phyloP scores from a whole-genome alignment of 2,329 filamentous ascomycete species.

The Periconia sp. region DNA sequence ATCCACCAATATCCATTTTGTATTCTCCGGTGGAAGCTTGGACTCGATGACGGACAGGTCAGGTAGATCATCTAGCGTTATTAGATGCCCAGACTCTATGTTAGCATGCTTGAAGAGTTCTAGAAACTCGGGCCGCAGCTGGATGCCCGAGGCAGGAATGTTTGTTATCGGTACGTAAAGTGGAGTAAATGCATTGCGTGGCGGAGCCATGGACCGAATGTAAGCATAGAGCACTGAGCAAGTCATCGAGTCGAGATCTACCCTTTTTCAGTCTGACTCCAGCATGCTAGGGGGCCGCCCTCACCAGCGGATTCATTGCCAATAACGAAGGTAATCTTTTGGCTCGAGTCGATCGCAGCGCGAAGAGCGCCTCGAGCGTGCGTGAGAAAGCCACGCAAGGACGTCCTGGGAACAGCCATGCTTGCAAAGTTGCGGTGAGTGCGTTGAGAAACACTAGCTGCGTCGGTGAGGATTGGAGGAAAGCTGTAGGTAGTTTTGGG shows the following conservation, averaged over 20 bases:
- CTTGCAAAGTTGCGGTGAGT: constrained; percentile 19
- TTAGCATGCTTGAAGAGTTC: constrained; percentile 68
- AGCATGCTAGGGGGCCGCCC: constrained; percentile 6
- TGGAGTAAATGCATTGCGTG: constrained; percentile 49
- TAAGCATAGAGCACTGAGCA: constrained; percentile 77
- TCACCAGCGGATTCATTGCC: constrained; percentile 60
- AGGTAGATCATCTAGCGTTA: constrained; percentile 67
- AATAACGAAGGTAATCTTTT: constrained; percentile 57
- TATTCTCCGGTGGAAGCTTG: constrained; percentile 59
- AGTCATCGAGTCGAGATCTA: constrained; percentile 83
- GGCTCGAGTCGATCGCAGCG: constrained; percentile 45
- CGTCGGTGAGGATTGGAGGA: too few relatives aligned
- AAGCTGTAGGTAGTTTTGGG: too few relatives aligned
- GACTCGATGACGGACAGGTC: constrained; percentile 57
- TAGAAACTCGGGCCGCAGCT: constrained; percentile 74
- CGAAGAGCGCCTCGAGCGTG: constrained; percentile 52
- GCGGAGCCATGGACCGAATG: constrained; percentile 66
- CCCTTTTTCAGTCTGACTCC: constrained; percentile 17
- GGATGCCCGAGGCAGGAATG: constrained; percentile 70
- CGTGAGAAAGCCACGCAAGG: constrained; percentile 53
- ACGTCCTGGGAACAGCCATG: constrained; percentile 54
- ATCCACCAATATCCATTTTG: constrained; percentile 77
- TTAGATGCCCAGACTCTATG: constrained; percentile 65
- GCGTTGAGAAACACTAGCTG: too few relatives aligned
- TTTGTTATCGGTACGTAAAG: constrained; percentile 77